These are phyloP conservation scores for Magnusiomyces clavatus DNA, from an alignment of 1,139 yeast species.

Conservation along the genomic window DNA sequence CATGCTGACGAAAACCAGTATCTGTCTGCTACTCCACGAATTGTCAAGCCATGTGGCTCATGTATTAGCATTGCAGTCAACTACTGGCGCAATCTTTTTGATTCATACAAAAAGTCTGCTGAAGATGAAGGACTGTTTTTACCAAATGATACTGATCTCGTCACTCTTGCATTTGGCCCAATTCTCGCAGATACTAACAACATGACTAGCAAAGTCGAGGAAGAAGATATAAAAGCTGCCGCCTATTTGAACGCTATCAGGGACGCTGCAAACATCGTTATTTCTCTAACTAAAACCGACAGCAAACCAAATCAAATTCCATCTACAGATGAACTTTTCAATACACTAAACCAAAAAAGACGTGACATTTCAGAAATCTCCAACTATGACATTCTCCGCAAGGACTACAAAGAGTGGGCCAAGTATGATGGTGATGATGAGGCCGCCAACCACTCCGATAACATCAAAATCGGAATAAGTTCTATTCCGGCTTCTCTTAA, in stretches of 20 bases:
- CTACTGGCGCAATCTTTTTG: slow-evolving; percentile 41
- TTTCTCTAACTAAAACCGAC: neutral
- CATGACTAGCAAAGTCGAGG: slow-evolving; percentile 50
- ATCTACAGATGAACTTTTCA: slow-evolving; percentile 19
- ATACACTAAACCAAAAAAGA: slow-evolving; percentile 44
- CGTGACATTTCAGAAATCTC: slow-evolving; percentile 54
- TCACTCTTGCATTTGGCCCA: slow-evolving; percentile 54
- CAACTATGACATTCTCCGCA: slow-evolving; percentile 54
- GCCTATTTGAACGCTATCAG: slow-evolving; percentile 12
- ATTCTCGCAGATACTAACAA: slow-evolving; percentile 65
- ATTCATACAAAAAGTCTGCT: slow-evolving; percentile 17
- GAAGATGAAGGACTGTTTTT: slow-evolving; percentile 11
- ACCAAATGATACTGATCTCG: slow-evolving; percentile 32
- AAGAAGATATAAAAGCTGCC: slow-evolving; percentile 44
- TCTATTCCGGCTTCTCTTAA: slow-evolving; percentile 58
- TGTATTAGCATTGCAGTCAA: slow-evolving; percentile 68
- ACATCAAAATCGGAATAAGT: slow-evolving; percentile 55
- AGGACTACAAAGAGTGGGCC: slow-evolving; percentile 74
- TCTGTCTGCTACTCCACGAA: slow-evolving; percentile 43
- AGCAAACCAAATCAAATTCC: slow-evolving; percentile 28
- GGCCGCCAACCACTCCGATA: slow-evolving; percentile 20
- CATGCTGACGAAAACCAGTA: slow-evolving; percentile 65
- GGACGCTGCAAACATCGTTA: too few relatives aligned
- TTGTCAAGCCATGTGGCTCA: slow-evolving; percentile 60
- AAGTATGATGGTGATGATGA: slow-evolving; percentile 33